Evolutionary conservation across 805 yeast species (phyloP).

Genomic region (Isabelozyma pseudorhagii): DNA sequence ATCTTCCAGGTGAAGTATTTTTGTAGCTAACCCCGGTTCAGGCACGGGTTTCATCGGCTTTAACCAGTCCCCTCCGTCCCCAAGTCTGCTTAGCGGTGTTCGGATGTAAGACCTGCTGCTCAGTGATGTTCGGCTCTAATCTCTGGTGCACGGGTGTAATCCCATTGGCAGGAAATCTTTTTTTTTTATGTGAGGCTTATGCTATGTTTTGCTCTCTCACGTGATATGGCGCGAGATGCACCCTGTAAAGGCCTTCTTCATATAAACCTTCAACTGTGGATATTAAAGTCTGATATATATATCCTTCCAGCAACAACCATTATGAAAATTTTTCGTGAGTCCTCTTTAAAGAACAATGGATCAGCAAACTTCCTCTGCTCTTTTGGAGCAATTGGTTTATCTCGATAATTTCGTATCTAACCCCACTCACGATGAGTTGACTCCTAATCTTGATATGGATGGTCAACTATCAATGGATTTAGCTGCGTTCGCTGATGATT

Average conservation of each 20-base stretch:
- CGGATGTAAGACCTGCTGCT: too few species aligned
- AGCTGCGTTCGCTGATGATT: slow-evolving; percentile 80
- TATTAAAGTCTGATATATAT: too few species aligned
- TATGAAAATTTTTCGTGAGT: not conserved
- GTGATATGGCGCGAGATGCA: not conserved
- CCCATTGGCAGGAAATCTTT: too few species aligned
- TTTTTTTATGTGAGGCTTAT: not conserved
- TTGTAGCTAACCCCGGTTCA: not conserved
- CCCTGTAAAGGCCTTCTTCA: not conserved
- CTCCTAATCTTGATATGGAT: slow-evolving; percentile 38
- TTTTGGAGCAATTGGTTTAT: slow-evolving; percentile 74
- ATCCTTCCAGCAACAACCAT: not conserved
- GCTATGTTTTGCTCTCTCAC: not conserved
- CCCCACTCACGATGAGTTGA: slow-evolving; percentile 23
- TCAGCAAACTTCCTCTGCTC: slow-evolving; percentile 34
- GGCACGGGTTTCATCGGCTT: not conserved
- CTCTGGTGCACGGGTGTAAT: not conserved
- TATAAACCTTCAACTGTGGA: not conserved
- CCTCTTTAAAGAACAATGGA: not conserved
- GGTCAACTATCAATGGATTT: slow-evolving; percentile 51
- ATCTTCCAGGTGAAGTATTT: not conserved
- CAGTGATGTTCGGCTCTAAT: too few species aligned
- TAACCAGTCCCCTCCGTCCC: too few species aligned
- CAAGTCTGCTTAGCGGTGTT: too few species aligned
- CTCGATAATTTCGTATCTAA: slow-evolving; percentile 63